Base-by-base conservation (phyloP, 768 basidiomycete species). In the Strobilomyces confusus region DNA sequence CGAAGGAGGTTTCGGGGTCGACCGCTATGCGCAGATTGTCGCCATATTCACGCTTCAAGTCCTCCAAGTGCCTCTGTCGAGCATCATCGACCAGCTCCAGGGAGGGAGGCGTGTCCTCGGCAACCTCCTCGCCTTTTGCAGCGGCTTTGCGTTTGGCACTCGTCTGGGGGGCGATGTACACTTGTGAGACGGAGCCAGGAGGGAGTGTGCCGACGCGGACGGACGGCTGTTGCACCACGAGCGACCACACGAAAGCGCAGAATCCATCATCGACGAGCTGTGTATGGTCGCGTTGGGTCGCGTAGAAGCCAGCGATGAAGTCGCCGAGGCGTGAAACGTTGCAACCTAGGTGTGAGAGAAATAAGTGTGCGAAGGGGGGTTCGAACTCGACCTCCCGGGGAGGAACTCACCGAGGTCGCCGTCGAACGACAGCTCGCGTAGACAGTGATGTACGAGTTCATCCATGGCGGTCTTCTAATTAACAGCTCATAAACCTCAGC, bases 391-490 rank as follows among this genome's bases (percentile, higher is more conserved):
- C 51, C 48, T 54, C 43, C 26, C 42, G 37, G 47, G 22, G 25
- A 7, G 20, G 12, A 52, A 80, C 87, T 75, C 69, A 94, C 92
- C 92, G 40, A 91, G 76, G 67, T 94, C 90, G 6, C 92, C 92
- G 63, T 94, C 92, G 69, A 93, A 94, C 6, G 93, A 83, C 29
- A 95, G 76, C 68, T 95, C 91, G 36, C 87, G 85, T 33, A 93
- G 77, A 65, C 88, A 88, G 66, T 92, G 86, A 63, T 86, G 84
- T 36, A 95, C 73, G 41, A 95, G 82, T 64, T 92, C 86, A 66
- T 95, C 92, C 87, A 95, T 54, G 20, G 26, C 8, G 30, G 42
- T 26, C 23, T 37, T 9, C 30, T 51, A 15, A 20, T 32, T 15
- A 15, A 19, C n/a, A 17, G 25, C 25, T 14, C n/a, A 42, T 49